These are phyloP conservation scores for Vicia villosa DNA, from an alignment of 306 rosid genomes.

Conservation along the genomic window DNA sequence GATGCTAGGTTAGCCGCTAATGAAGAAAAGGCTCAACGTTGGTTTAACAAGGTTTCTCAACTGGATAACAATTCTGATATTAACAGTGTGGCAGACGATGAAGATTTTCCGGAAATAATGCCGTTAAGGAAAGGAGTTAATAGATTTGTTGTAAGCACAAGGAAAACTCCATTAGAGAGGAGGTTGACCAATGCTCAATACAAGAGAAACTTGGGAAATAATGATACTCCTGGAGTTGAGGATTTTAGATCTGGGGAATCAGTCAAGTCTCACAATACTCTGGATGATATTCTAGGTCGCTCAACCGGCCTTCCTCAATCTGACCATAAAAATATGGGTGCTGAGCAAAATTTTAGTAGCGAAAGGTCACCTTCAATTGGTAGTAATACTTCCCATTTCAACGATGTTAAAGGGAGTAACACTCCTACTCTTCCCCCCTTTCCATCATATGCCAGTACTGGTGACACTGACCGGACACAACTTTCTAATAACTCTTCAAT, in stretches of 20 bases:
- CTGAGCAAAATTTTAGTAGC: slow-evolving; percentile 35
- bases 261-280: slow-evolving; percentile 36
- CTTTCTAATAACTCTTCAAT: slow-evolving; percentile 33
- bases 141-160: slow-evolving; percentile 90
- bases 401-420: slow-evolving; percentile 38
- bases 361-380: slow-evolving; percentile 32
- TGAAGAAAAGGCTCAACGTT: slow-evolving; percentile 90
- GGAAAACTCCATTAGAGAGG: slow-evolving; percentile 84
- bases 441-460: slow-evolving; percentile 46
- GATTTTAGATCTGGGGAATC: slow-evolving; percentile 34
- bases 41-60: slow-evolving; percentile 94
- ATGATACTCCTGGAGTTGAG: slow-evolving; percentile 37
- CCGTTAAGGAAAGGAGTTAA: slow-evolving; percentile 94
- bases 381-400: slow-evolving; percentile 37
- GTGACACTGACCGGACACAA: slow-evolving; percentile 33
- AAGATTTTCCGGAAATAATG: slow-evolving; percentile 96
- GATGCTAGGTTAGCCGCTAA: slow-evolving; percentile 72
- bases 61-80: slow-evolving; percentile 65
- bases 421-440: slow-evolving; percentile 55
- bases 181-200: slow-evolving; percentile 65
- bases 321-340: slow-evolving; percentile 31
- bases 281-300: slow-evolving; percentile 45
- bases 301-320: slow-evolving; percentile 42
- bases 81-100: slow-evolving; percentile 57
- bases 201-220: slow-evolving; percentile 56